Base-by-base conservation (phyloP, 306 rosid genomes). In the Vigna mungo region DNA sequence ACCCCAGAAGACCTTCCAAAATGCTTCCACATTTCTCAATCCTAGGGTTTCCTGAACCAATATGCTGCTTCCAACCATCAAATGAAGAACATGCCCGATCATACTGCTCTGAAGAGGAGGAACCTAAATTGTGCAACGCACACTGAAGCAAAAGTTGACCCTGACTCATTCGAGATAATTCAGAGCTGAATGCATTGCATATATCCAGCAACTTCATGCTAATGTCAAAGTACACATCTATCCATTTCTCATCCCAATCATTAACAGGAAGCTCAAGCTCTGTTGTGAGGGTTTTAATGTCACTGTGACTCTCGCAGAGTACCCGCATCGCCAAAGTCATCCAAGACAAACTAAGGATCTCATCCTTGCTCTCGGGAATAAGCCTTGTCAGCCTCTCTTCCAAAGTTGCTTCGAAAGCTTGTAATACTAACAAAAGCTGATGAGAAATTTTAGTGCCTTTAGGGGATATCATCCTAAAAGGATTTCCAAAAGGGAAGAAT, bases 221-320 rank as follows among this genome's bases (percentile, higher is more conserved):
- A 61, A 92, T 76, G 79, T 90, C 97, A 79, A 94, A 87, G 89
- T 94, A 94, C 56, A 88, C 88, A 71, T 94, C 97, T 74, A 92
- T 84, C 98, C 98, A 94, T 55, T 90, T 87, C 84, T 89, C 97
- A 65, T 92, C 97, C 98, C 98, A 94, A 53, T 88, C 87, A 69
- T 67, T 70, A 8, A 90, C 87, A 0, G 98, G 96, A 11, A 90
- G 88, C 62, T 86, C 93, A 41, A 94, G 92, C 37, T 87, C 88
- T 47, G 78, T n/a, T 62, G 88, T 82, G 66, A 94, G 90, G 23
- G 79, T 61, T 83, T 90, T 92, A 27, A 94, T 84, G 73, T 88
- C 93, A 53, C 78, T 87, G 51, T 89, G 94, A 49, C 93, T 87
- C 74, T 89, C 93, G 54, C 89, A 72, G 12, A 94, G 92, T 9